Evolutionary conservation across 2,329 filamentous ascomycete genomes (phyloP), one percentile per base, ranked within the genome.

Genomic region (Alternaria atra): DNA sequence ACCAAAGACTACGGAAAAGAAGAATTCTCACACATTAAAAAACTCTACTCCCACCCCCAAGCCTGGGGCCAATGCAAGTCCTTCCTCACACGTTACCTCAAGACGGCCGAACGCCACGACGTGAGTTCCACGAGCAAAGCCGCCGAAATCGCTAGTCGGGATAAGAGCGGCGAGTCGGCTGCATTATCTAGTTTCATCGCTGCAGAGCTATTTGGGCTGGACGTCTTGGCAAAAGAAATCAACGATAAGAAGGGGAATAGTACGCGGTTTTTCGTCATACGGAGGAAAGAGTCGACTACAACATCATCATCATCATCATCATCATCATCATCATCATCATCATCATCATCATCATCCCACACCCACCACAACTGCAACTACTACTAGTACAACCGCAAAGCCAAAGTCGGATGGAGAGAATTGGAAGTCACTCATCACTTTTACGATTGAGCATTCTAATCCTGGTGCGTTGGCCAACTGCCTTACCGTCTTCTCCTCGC

Each of bases 41-140:
- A 90, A 72, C 80, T 99, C 40, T 97, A 97, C 82, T 95, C 92
- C 25, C 95, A 99, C 79, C 94, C 94, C 9, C 95, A 99, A 80
- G 95, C 93, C 29, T 97, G 95, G 84, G 93, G 93, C 27, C 95
- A 99, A 81, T 97, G 94, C 79, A 89, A 89, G 44, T 79, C 75
- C 8, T 97, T 97, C 79, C 85, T 97, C 27, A 83, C 85, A 82
- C 84, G 29, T 3, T 83, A 91, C 70, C 86, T 97, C 63, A 89
- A 89, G 68, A 87, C 87, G 44, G 84, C 90, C n/a, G 92, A 97
- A 80, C 86, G 89, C 53, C 87, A 94, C 61, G 94, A 98, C 75
- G 90, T 92, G 43, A 91, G 89, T 62, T 95, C 91, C 29, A 99
- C 95, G 6, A 94, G 91, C 69, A 89, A 89, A 65, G 95, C 92